A percentile compares a stretch with the other conserved stretches of the same genome.
These are phyloP conservation scores for Lanmaoa pseudosensibilis DNA, from an alignment of 768 basidiomycete species.

Conservation along the genomic window DNA sequence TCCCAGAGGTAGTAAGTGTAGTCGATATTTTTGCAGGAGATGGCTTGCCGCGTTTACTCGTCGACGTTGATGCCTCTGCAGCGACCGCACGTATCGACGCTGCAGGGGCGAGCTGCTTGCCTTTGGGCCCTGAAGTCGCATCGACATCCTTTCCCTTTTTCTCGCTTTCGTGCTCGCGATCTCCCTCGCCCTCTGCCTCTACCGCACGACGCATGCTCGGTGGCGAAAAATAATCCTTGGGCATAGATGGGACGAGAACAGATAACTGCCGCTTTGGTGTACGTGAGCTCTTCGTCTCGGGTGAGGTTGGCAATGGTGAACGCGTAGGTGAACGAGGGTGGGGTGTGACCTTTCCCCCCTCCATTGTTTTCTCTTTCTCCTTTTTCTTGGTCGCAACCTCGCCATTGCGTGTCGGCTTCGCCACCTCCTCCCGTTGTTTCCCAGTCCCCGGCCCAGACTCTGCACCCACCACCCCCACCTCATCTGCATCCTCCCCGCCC, in stretches of 20 bases:
- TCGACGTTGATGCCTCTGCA: slow-evolving; percentile 23
- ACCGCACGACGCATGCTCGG: not conserved
- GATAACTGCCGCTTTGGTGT: slow-evolving; percentile 26
- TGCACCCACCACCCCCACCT: not conserved
- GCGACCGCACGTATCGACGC: slow-evolving; percentile 23
- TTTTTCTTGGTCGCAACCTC: slow-evolving; percentile 1
- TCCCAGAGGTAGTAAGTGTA: not conserved
- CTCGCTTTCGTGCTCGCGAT: not conserved
- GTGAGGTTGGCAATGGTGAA: slow-evolving; percentile 8
- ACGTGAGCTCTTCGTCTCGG: not conserved
- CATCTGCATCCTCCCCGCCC: not conserved
- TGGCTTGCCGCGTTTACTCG: slow-evolving; percentile 18
- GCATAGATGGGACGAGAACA: slow-evolving; percentile 30
- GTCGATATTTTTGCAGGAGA: slow-evolving; percentile 16
- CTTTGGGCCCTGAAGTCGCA: not conserved
- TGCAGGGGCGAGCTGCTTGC: slow-evolving; percentile 16
- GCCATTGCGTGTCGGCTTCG: not conserved
- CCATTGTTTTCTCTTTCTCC: not conserved
- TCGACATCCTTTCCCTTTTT: not conserved
- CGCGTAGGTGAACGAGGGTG: slow-evolving; percentile 6
- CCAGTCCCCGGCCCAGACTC: not conserved
- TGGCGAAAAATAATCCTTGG: slow-evolving; percentile 28
- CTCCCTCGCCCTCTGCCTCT: not conserved
- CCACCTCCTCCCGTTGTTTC: not conserved
- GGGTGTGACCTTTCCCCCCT: not conserved